Evolutionary conservation across 2,329 filamentous ascomycete genomes (phyloP), one percentile per base, ranked within the genome.

Genomic region (Trichophyton schoenleinii): DNA sequence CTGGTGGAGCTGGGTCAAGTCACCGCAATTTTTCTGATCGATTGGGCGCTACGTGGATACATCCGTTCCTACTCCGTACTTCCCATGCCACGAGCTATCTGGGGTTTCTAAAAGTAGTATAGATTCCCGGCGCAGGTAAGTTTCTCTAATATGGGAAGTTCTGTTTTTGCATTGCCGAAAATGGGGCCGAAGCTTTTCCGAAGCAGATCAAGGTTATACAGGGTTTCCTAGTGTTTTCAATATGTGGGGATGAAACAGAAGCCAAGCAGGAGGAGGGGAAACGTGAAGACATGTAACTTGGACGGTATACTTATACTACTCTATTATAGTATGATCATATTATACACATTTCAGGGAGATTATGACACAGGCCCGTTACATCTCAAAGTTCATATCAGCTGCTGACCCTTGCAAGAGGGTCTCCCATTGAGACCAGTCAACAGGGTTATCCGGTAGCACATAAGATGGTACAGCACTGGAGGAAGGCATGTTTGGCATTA

Each of bases 401-500:
- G 22, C 22, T 15, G 49, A 31, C 25, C 49, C 49, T 18, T 53
- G 49, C 25, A 53, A n/a, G 13, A 53, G 28, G 28, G 22, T 53
- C 5, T 53, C 49, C 49, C 49, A 53, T 25, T 31, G 49, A 53
- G 49, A 53, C 49, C 49, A 53, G 49, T 53, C 49, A n/a, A 53
- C 49, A 6, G 49, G 28, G 8, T 53, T 31, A 15, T 53, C 22
- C 13, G 49, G 28, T 15, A 53, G n/a, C 49, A 3, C 49, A 53
- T 53, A 53, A 3, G 9, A 11, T 15, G 49, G 22, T 13, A 13
- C 34, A 13, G 28, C 49, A 53, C 28, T 15, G 22, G 22, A 31
- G 49, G 22, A 6, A 31, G 49, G 22, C 9, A 34, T 53, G 22
- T 53, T 34, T 25, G 49, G 25, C 49, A 53, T 53, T 25, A 53